Evolutionary conservation across 1,284 basidiomycete species (phyloP).

Genomic region (Apiotrichum mycotoxinovorans): DNA sequence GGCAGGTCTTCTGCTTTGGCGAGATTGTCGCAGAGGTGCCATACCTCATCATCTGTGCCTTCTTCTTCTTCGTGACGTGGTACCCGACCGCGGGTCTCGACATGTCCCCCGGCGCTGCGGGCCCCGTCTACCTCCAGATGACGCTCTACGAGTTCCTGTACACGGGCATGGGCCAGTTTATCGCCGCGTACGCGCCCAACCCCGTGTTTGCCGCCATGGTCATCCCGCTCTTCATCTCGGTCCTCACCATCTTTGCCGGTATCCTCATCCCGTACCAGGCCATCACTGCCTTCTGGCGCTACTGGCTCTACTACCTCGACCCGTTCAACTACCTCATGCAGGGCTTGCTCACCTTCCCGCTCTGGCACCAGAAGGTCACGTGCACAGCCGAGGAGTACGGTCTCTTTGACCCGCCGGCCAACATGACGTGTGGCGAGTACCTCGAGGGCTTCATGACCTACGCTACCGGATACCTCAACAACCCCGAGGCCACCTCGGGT

Average conservation of each 20-base stretch:
- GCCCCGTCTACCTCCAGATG: slow-evolving; percentile 44
- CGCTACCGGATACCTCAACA: slow-evolving; percentile 31
- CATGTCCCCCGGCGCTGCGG: slow-evolving; percentile 10
- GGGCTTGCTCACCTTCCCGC: slow-evolving; percentile 26
- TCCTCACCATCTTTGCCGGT: slow-evolving; percentile 34
- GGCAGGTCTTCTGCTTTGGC: slow-evolving; percentile 32
- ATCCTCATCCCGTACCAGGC: slow-evolving; percentile 32
- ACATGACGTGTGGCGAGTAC: slow-evolving; percentile 42
- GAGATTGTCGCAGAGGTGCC: slow-evolving; percentile 47
- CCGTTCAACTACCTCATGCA: slow-evolving; percentile 42
- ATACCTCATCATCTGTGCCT: slow-evolving; percentile 41
- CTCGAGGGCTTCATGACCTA: slow-evolving; percentile 25
- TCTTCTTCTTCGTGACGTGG: slow-evolving; percentile 16
- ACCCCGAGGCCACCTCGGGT: slow-evolving; percentile 30
- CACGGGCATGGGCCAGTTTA: slow-evolving; percentile 39
- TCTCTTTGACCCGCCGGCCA: slow-evolving; percentile 38
- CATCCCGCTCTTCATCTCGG: slow-evolving; percentile 18
- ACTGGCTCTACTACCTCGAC: slow-evolving; percentile 28
- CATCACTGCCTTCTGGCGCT: slow-evolving; percentile 38
- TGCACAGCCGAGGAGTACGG: slow-evolving; percentile 41
- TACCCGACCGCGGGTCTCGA: slow-evolving; percentile 15
- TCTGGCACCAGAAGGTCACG: slow-evolving; percentile 34
- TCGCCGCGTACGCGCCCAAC: slow-evolving; percentile 39
- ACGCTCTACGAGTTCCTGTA: slow-evolving; percentile 49
- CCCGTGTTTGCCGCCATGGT: slow-evolving; percentile 40